Evolutionary conservation across 164 flowering plant genomes (phyloP), one percentile per base, ranked within the genome.

Genomic region (Nymphaea colorata): DNA sequence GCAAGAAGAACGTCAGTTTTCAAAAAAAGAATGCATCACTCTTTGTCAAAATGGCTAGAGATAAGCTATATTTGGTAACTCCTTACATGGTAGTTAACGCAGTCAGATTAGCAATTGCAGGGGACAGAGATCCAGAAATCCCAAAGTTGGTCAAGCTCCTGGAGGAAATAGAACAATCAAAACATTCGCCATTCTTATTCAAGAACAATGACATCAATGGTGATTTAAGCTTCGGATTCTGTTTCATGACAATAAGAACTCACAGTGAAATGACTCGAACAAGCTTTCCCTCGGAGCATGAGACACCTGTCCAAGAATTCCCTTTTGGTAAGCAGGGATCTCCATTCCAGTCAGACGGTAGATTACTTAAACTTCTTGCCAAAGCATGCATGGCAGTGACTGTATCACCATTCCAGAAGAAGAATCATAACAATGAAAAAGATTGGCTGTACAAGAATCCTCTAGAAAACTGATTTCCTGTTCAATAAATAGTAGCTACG

Each of bases 271-370:
- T 42, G 42, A 94, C 83, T 65, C 92, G 77, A 7, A 74, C 71
- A 2, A 66, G 15, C 62, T 80, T 77, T 47, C 71, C 80, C 0
- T 53, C 17, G 12, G 89, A 74, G 64, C 98, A 95, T 4, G 75
- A 69, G 59, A 95, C 85, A 66, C 99, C 98, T 3, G 86, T 86
- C 99, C 99, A 92, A 42, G 93, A 76, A 67, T 87, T 69, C 59
- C 73, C 69, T 18, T 4, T 44, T 44, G 97, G 99, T 68, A 89
- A 69, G 76, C 97, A 95, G n/a, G 99, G 98, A 79, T 95, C 97
- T 6, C 96, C 98, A 6, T 59, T 73, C 99, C 99, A 95, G 77
- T 92, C 96, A 0, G 78, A 41, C 4, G 96, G 97, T 11, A 82
- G 86, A 69, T 87, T 85, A 59, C 74, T 67, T 5, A 92, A 75